Evolutionary conservation across 169 alveolate genomes (phyloP).

Genomic region (Plasmodium gonderi): DNA sequence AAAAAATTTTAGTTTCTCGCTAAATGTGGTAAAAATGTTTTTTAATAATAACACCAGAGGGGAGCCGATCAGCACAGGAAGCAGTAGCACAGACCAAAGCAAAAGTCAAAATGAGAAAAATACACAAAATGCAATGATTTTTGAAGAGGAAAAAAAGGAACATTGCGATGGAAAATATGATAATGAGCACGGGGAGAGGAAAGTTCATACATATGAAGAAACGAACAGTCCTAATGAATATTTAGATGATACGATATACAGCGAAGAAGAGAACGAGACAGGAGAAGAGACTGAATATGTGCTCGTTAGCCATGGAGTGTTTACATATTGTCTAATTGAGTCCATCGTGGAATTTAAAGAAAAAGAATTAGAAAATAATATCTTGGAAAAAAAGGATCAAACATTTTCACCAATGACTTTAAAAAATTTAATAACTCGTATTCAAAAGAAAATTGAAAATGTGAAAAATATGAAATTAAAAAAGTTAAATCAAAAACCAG

Average conservation of each 20-base stretch:
- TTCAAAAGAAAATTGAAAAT: slow-evolving; percentile 80
- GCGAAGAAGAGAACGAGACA: not conserved
- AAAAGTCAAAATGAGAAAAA: no score
- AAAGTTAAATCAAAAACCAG: slow-evolving; percentile 83
- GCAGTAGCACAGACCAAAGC: not conserved
- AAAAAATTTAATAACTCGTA: slow-evolving; percentile 80
- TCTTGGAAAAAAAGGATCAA: slow-evolving; percentile 51
- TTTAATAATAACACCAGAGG: slow-evolving; percentile 18
- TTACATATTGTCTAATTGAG: slow-evolving; percentile 87
- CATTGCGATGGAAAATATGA: not conserved
- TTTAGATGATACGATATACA: not conserved
- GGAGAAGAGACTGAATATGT: slow-evolving; percentile 80
- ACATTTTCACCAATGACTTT: slow-evolving; percentile 45
- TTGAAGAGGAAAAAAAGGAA: slow-evolving; percentile 29
- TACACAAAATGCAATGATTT: not conserved
- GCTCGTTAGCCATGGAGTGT: slow-evolving; percentile 86
- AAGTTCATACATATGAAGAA: not conserved
- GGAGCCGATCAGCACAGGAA: not conserved
- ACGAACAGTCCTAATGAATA: not conserved
- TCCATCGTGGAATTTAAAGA: slow-evolving; percentile 81
- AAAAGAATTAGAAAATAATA: slow-evolving; percentile 80
- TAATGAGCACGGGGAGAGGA: not conserved
- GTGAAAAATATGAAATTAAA: slow-evolving; percentile 83
- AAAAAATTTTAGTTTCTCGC: slow-evolving; percentile 22
- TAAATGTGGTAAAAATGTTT: slow-evolving; percentile 27